These are phyloP conservation scores for Vinca minor DNA, from an alignment of 257 asterid species.

Conservation along the genomic window DNA sequence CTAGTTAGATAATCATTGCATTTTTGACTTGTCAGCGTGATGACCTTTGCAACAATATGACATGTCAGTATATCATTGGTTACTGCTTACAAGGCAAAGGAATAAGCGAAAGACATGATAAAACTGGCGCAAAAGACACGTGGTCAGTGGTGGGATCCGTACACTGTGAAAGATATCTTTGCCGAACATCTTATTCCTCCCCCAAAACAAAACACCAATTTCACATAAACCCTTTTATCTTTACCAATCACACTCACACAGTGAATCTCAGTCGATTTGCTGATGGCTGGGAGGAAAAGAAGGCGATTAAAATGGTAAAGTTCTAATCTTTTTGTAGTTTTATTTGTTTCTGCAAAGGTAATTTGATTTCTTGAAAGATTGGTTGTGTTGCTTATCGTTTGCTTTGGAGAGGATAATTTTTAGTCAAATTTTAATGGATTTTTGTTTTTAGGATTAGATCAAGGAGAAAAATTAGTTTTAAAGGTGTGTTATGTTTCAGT, in stretches of 20 bases:
- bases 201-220: neutral
- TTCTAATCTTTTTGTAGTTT: too few species aligned
- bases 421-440: neutral
- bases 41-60: too few species aligned
- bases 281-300: conserved; percentile 47
- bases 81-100: neutral
- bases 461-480: too few species aligned
- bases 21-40: too few species aligned
- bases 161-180: neutral
- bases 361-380: neutral
- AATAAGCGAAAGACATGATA: neutral
- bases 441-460: conserved; percentile 2
- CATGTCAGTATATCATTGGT: neutral
- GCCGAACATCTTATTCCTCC: too few species aligned
- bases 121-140: neutral
- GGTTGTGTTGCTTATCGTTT: neutral
- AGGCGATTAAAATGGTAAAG: conserved; percentile 48
- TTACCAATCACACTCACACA: neutral
- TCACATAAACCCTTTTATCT: neutral
- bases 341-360: neutral
- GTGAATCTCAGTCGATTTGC: neutral
- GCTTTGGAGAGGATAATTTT: neutral
- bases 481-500: too few species aligned
- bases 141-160: neutral
- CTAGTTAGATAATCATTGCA: too few species aligned